Evolutionary conservation across 2,329 filamentous ascomycete species (phyloP).

Genomic region (Colletotrichum somersetense): DNA sequence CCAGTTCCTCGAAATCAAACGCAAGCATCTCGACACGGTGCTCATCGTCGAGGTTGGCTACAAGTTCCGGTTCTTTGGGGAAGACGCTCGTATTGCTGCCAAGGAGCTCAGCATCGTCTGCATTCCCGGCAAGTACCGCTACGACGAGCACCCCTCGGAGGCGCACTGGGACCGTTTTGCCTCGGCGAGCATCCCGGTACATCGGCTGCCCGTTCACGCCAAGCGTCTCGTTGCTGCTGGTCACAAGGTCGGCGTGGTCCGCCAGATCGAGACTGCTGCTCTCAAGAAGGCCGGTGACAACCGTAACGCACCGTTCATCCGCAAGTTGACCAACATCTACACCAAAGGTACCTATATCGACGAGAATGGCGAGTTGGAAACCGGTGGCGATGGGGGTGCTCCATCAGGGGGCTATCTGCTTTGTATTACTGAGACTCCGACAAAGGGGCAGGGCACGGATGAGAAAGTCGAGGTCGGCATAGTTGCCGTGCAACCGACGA

Average conservation of each 20-base stretch:
- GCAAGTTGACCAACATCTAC: conserved; percentile 95
- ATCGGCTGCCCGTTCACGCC: conserved; percentile 91
- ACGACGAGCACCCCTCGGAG: conserved; percentile 94
- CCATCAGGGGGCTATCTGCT: conserved; percentile 87
- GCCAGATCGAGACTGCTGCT: conserved; percentile 94
- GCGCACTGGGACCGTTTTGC: conserved; percentile 93
- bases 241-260: conserved; percentile 94
- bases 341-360: conserved; percentile 99
- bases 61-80: conserved; percentile 97
- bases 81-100: conserved; percentile 89
- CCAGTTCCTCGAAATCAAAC: conserved; percentile 94
- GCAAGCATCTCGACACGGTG: conserved; percentile 88
- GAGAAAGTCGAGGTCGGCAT: conserved; percentile 94
- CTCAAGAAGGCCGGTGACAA: conserved; percentile 97
- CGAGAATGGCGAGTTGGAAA: conserved; percentile 84
- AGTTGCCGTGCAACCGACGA: conserved; percentile 93
- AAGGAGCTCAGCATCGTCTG: conserved; percentile 95
- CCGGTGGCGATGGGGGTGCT: conserved; percentile 60
- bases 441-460: conserved; percentile 84
- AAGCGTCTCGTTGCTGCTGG: conserved; percentile 93
- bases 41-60: conserved; percentile 97
- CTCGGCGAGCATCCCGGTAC: conserved; percentile 94
- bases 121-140: conserved; percentile 94
- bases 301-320: conserved; percentile 89
- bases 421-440: conserved; percentile 87